Conservation (phyloP, 202 grass and related monocot species). For the Setaria viridis region DNA sequence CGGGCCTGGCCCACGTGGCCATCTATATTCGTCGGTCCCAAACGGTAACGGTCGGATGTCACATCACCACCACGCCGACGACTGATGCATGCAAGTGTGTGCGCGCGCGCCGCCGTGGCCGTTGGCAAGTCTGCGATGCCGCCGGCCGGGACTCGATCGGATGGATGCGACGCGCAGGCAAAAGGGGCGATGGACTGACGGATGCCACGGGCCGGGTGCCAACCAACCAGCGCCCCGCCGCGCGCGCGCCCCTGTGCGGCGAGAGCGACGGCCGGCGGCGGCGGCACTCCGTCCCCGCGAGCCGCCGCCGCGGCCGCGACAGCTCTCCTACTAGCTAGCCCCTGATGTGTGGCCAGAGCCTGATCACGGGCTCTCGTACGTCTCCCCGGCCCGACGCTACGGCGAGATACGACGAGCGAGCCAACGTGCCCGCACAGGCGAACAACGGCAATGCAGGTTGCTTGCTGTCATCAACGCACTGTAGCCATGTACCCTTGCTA, state of each 20-base stretch:
- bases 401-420: neutral
- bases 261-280: conserved; percentile 6
- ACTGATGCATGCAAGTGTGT: neutral
- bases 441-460: neutral
- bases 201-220: neutral
- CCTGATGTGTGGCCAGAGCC: neutral
- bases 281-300: neutral
- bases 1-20: too few relatives aligned
- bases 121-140: neutral
- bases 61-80: conserved; percentile 30
- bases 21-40: too few relatives aligned
- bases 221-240: neutral
- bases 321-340: conserved; percentile 1
- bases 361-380: too few relatives aligned
- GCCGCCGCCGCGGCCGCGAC: neutral
- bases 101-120: neutral
- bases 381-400: neutral
- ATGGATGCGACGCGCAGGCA: neutral
- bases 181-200: neutral
- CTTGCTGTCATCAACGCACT: neutral
- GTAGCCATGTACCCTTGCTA: neutral
- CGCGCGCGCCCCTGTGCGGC: neutral
- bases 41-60: neutral
- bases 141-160: neutral
- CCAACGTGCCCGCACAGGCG: neutral